phyloP scores from a whole-genome alignment of 2,329 filamentous ascomycete genomes.

The Dothideomycetes sp. region DNA sequence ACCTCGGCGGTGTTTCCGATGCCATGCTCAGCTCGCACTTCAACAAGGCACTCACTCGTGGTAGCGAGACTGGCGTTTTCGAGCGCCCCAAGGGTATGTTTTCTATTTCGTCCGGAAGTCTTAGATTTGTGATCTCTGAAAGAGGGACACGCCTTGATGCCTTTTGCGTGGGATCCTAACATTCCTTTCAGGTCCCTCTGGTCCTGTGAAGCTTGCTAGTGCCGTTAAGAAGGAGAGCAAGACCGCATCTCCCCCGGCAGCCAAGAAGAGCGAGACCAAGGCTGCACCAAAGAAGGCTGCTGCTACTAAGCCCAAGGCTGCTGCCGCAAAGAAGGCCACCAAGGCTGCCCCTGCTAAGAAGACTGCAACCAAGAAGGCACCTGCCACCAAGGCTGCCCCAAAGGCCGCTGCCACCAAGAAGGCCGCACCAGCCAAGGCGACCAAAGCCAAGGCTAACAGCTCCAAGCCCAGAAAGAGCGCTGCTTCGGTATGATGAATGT shows the following conservation, averaged over 20 bases:
- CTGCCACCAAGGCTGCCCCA: conserved; percentile 25
- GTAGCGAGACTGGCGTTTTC: conserved; percentile 80
- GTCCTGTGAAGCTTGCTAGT: conserved; percentile 68
- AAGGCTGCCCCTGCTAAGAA: conserved; percentile 20
- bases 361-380: conserved; percentile 16
- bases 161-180: conserved; percentile 15
- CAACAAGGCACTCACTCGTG: conserved; percentile 72
- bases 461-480: conserved; percentile 34
- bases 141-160: neutral
- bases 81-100: conserved; percentile 78
- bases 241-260: conserved; percentile 16
- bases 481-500: conserved; percentile 16
- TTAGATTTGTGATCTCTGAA: neutral
- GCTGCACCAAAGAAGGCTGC: conserved; percentile 36
- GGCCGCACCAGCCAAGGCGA: conserved; percentile 17
- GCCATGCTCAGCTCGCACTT: conserved; percentile 60
- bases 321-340: conserved; percentile 27
- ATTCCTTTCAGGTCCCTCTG: conserved; percentile 57
- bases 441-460: conserved; percentile 36
- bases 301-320: conserved; percentile 35
- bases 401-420: conserved; percentile 22
- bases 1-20: conserved; percentile 42
- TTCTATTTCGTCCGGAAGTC: neutral
- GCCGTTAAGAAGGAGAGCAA: conserved; percentile 22
- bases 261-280: conserved; percentile 29